Evolutionary conservation across 2,329 filamentous ascomycete species (phyloP).

Genomic region (Ophiostoma sp.): DNA sequence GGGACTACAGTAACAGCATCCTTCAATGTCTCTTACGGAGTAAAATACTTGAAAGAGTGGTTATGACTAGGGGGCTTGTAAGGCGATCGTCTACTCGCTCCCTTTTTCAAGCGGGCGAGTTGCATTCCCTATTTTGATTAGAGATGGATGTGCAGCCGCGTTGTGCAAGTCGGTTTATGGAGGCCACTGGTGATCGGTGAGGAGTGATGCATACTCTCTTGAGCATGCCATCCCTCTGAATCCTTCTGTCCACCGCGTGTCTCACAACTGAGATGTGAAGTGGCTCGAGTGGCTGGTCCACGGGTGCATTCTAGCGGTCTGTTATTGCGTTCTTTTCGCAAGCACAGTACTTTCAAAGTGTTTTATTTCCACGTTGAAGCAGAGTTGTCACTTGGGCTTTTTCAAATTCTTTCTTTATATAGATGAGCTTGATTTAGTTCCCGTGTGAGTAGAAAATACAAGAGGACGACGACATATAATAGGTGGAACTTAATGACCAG

Average conservation of each 20-base stretch:
- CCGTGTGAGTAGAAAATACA: background rate
- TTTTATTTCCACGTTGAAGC: too few relatives aligned
- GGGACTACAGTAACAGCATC: too few relatives aligned
- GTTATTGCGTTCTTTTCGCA: too few relatives aligned
- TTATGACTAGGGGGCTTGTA: background rate
- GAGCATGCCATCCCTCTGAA: background rate
- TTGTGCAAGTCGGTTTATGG: background rate
- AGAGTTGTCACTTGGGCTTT: too few relatives aligned
- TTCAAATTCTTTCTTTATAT: too few relatives aligned
- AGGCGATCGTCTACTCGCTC: background rate
- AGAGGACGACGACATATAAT: background rate
- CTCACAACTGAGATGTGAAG: background rate
- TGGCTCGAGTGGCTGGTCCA: background rate
- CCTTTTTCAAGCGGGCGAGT: background rate
- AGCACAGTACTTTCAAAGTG: too few relatives aligned
- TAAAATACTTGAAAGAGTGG: too few relatives aligned
- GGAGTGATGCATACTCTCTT: background rate
- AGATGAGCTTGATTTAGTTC: background rate
- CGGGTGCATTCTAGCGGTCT: too few relatives aligned
- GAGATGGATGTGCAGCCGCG: background rate
- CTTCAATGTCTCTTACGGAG: too few relatives aligned
- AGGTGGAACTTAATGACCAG: too few relatives aligned
- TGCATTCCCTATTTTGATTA: conserved; percentile 5
- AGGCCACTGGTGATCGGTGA: background rate
- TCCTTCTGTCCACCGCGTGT: background rate